Conservation (phyloP, 169 alveolate species). For the Cryptosporidium canis region DNA sequence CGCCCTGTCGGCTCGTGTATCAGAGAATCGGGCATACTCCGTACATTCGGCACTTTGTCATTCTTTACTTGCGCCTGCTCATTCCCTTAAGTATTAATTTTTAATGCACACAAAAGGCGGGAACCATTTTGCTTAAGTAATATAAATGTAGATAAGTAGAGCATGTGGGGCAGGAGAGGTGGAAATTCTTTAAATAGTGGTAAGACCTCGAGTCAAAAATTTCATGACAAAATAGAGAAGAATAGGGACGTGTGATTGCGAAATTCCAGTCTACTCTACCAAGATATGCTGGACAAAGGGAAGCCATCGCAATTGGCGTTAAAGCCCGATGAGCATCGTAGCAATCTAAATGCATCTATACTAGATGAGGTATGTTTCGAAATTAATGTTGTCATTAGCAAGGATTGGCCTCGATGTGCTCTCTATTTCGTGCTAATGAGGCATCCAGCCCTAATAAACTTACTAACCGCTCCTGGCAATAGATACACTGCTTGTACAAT, state of each 20-base stretch:
- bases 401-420: neutral
- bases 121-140: neutral
- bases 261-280: neutral
- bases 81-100: neutral
- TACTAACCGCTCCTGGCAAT: neutral
- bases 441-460: neutral
- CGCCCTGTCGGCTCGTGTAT: neutral
- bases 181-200: neutral
- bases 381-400: neutral
- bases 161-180: conserved; percentile 14
- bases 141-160: neutral
- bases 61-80: neutral
- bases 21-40: neutral
- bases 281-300: conserved; percentile 1
- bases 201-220: neutral
- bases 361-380: conserved; percentile 58
- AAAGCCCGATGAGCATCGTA: conserved; percentile 10
- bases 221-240: neutral
- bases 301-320: neutral
- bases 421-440: neutral
- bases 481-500: conserved; percentile 35
- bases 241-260: too few species aligned
- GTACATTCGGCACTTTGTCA: neutral
- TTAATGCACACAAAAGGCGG: conserved; percentile 33
- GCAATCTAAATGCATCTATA: conserved; percentile 21